Evolutionary conservation across 192 early-diverging fungal genomes (phyloP).

Genomic region (Umbelopsis isabellina): DNA sequence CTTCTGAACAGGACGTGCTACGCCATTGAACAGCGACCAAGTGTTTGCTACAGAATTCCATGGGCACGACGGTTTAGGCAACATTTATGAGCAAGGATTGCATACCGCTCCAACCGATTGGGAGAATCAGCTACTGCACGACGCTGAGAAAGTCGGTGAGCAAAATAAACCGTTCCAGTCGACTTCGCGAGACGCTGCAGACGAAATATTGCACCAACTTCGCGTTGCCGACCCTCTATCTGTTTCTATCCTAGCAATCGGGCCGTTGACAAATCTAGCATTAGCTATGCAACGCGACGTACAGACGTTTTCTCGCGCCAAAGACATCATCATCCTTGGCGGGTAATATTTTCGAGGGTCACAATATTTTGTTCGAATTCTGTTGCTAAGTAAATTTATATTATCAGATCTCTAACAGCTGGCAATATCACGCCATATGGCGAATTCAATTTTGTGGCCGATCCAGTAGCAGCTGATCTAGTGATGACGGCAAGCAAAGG

Average conservation of each 20-base stretch:
- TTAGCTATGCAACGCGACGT: constrained; percentile 48
- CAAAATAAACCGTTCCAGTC: constrained; percentile 32
- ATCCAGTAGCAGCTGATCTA: constrained; percentile 45
- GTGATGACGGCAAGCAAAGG: constrained; percentile 39
- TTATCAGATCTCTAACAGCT: not conserved
- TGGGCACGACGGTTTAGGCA: constrained; percentile 51
- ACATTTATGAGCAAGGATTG: constrained; percentile 39
- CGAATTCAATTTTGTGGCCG: constrained; percentile 57
- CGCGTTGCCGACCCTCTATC: constrained; percentile 44
- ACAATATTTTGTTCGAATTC: not conserved
- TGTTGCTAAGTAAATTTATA: not conserved
- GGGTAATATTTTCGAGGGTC: constrained; percentile 28
- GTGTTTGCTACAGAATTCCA: constrained; percentile 49
- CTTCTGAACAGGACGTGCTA: constrained; percentile 34
- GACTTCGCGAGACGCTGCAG: constrained; percentile 40
- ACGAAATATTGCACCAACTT: constrained; percentile 52
- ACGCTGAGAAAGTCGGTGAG: constrained; percentile 23
- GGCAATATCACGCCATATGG: constrained; percentile 47
- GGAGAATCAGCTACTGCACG: constrained; percentile 33
- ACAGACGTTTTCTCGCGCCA: constrained; percentile 46
- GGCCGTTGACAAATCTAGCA: constrained; percentile 54
- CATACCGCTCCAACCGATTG: constrained; percentile 27
- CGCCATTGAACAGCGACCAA: constrained; percentile 35
- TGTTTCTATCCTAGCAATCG: constrained; percentile 49
- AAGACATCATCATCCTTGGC: constrained; percentile 52